These are phyloP conservation scores for Metschnikowia bowlesiae DNA, from an alignment of 805 yeast genomes.

Conservation along the genomic window DNA sequence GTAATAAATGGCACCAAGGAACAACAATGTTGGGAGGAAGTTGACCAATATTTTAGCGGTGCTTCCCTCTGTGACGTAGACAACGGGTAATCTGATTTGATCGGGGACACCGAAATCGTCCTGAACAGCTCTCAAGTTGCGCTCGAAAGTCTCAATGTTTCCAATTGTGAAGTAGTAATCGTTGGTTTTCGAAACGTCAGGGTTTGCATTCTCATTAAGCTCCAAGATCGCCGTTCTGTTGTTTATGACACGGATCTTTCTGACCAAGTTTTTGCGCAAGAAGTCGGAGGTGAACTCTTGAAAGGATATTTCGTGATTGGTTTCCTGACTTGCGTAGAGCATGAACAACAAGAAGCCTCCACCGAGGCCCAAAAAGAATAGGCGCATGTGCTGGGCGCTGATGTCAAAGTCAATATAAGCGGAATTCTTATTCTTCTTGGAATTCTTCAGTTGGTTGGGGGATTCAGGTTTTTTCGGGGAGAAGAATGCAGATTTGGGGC, in stretches of 20 bases:
- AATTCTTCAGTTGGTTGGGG: constrained; percentile 6
- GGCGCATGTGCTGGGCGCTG: constrained; percentile 20
- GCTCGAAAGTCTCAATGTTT: constrained; percentile 83
- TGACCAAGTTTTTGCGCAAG: constrained; percentile 74
- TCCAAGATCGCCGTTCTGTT: constrained; percentile 70
- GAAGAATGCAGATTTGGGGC: neutral
- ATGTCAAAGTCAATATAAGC: constrained; percentile 21
- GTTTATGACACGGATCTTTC: constrained; percentile 70
- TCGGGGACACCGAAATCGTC: constrained; percentile 59
- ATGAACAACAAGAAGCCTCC: constrained; percentile 26
- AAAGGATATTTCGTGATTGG: constrained; percentile 64
- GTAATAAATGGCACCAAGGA: constrained; percentile 86
- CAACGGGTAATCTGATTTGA: constrained; percentile 71
- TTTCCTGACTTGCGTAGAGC: constrained; percentile 19
- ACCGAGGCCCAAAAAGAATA: constrained; percentile 30
- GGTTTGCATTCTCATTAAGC: constrained; percentile 41
- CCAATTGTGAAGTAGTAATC: constrained; percentile 70
- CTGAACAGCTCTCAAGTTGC: constrained; percentile 70
- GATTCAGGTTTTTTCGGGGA: constrained; percentile 2
- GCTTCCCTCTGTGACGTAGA: constrained; percentile 70
- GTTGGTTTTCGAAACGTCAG: constrained; percentile 23
- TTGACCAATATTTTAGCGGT: constrained; percentile 60
- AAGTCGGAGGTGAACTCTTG: constrained; percentile 81
- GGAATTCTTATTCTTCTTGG: constrained; percentile 4
- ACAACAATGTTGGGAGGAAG: constrained; percentile 80